Evolutionary conservation across 2,329 filamentous ascomycete genomes (phyloP).

Genomic region (Geosmithia morbida): DNA sequence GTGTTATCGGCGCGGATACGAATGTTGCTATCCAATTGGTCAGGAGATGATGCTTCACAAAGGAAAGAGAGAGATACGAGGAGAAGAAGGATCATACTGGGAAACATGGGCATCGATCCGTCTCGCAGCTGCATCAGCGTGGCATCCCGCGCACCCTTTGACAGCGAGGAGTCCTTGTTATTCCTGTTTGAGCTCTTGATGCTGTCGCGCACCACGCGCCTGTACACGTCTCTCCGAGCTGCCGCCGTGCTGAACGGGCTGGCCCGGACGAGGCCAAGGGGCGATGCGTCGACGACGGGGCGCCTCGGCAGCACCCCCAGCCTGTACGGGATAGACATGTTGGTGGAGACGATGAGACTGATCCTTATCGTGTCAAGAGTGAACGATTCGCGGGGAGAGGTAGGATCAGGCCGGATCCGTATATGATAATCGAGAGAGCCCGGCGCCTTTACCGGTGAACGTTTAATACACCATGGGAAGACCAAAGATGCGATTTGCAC

Average conservation of each 20-base stretch:
- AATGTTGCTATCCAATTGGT: conserved; percentile 28
- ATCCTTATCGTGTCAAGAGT: no score
- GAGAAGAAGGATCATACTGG: background rate
- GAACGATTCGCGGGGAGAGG: no score
- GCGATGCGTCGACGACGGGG: background rate
- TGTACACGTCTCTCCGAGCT: background rate
- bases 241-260: background rate
- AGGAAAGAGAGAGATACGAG: background rate
- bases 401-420: no score
- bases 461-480: background rate
- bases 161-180: background rate
- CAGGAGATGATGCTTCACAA: background rate
- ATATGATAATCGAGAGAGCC: background rate
- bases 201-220: background rate
- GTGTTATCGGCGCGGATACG: conserved; percentile 23
- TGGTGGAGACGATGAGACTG: no score
- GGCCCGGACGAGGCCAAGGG: background rate
- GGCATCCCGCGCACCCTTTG: background rate
- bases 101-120: conserved; percentile 2
- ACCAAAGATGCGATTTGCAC: background rate
- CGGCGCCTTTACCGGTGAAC: background rate
- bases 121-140: background rate
- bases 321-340: background rate
- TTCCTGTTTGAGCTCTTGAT: background rate
- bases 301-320: background rate